Evolutionary conservation across 768 basidiomycete species (phyloP), one percentile per base, ranked within the genome.

Genomic region (Rubroboletus pulcherrimus): DNA sequence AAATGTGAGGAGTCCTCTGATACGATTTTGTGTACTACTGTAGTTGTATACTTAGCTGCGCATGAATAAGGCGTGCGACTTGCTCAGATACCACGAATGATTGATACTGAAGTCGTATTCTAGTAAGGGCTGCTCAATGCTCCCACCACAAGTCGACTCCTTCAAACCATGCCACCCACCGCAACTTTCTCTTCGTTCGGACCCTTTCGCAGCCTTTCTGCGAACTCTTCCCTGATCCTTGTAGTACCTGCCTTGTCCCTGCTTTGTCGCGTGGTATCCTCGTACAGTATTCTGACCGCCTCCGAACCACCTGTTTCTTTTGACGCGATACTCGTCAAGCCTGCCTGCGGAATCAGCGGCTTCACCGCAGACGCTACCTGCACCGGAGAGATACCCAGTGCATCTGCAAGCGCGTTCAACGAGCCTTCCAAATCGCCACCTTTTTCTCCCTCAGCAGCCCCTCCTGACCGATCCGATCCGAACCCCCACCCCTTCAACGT

Each of bases 291-390:
- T 58, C 79, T 66, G 8, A 74, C 68, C 12, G 73, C 72, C 17
- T 81, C 77, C 4, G 74, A 76, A 5, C 69, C 60, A 1, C 77
- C 77, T 0, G 80, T 81, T 63, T 80, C 78, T 48, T 53, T 56
- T 5, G 37, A 57, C 2, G 78, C 77, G 5, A 86, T 69, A 1
- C 81, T 83, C 9, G 82, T 79, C 49, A 87, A 66, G 37, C 80
- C 84, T 7, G 81, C 83, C 10, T 81, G 79, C 1, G 86, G 84
- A 10, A 87, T 79, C 57, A 83, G 69, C 31, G 82, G 75, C 58
- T 77, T 76, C 46, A 89, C 82, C 0, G 86, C 88, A 17, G 74
- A 75, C 3, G 87, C 86, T 1, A 90, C 72, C 37, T 86, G 82
- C 39, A 73, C 71, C 15, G 83, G 75, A 0, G 81, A 78, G 63